Evolutionary conservation across 192 early-diverging fungal species (phyloP).

Genomic region (Coemansia sp.): DNA sequence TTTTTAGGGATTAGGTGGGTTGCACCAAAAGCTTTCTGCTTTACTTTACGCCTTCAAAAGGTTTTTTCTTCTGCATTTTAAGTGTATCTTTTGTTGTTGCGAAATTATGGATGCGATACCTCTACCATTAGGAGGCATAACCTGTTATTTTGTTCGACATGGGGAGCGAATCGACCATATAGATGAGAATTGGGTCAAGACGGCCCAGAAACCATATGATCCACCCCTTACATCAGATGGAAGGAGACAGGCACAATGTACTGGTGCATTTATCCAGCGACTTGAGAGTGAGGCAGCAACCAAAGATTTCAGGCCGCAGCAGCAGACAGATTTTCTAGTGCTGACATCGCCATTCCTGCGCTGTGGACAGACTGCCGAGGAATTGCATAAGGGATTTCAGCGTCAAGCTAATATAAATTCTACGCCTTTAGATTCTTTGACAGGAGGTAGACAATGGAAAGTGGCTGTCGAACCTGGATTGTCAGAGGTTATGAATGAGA

Average conservation of each 20-base stretch:
- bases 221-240: conserved; percentile 44
- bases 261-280: conserved; percentile 30
- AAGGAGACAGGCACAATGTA: conserved; percentile 21
- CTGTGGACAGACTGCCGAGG: conserved; percentile 41
- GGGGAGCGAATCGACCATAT: conserved; percentile 52
- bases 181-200: conserved; percentile 37
- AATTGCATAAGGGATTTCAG: conserved; percentile 24
- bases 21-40: no score
- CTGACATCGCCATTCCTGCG: conserved; percentile 49
- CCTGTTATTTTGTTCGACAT: conserved; percentile 45
- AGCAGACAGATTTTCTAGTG: conserved; percentile 22
- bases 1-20: no score
- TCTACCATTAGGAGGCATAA: conserved; percentile 25
- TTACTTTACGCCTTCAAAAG: no score
- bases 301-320: not conserved
- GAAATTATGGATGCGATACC: conserved; percentile 13
- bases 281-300: conserved; percentile 12
- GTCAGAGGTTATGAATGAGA: conserved; percentile 47
- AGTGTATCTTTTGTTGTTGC: not conserved
- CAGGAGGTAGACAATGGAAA: not conserved
- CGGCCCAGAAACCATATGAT: conserved; percentile 30
- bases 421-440: not conserved
- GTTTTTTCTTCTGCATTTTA: no score
- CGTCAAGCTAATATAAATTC: not conserved
- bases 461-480: conserved; percentile 45